These are phyloP conservation scores for Phytopythium vexans DNA, from an alignment of 352 stramenopile genomes.

Conservation along the genomic window DNA sequence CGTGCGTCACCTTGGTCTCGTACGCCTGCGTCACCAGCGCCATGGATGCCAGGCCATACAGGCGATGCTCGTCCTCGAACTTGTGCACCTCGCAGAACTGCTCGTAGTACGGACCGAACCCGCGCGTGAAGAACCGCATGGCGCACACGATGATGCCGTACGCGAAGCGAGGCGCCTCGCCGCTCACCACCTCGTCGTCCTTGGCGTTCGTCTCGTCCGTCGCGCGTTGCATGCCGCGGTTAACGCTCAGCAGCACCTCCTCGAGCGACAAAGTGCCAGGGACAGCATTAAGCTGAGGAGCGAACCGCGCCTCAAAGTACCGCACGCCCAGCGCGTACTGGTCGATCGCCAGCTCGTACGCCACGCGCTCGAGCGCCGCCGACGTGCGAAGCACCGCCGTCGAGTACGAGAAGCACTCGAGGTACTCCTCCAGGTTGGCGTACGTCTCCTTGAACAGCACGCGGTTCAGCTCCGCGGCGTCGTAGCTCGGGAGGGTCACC, in stretches of 20 bases:
- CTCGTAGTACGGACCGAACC: conserved; percentile 80
- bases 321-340: conserved; percentile 73
- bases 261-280: conserved; percentile 63
- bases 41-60: conserved; percentile 82
- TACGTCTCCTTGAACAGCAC: conserved; percentile 85
- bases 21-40: conserved; percentile 80
- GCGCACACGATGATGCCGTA: conserved; percentile 90
- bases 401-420: conserved; percentile 81
- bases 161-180: conserved; percentile 56
- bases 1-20: conserved; percentile 55
- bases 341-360: conserved; percentile 84
- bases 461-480: conserved; percentile 46
- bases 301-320: conserved; percentile 88
- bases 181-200: conserved; percentile 43
- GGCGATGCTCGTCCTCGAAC: conserved; percentile 40
- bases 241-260: conserved; percentile 66
- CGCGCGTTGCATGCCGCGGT: conserved; percentile 57
- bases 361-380: conserved; percentile 72
- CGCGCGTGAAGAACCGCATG: conserved; percentile 86
- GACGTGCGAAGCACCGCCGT: conserved; percentile 57
- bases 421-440: conserved; percentile 77
- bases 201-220: conserved; percentile 63
- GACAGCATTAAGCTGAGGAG: conserved; percentile 73
- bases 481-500: conserved; percentile 75
- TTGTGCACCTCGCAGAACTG: conserved; percentile 81